Conservation (phyloP, 805 yeast genomes). For the Candida xyloterini region DNA sequence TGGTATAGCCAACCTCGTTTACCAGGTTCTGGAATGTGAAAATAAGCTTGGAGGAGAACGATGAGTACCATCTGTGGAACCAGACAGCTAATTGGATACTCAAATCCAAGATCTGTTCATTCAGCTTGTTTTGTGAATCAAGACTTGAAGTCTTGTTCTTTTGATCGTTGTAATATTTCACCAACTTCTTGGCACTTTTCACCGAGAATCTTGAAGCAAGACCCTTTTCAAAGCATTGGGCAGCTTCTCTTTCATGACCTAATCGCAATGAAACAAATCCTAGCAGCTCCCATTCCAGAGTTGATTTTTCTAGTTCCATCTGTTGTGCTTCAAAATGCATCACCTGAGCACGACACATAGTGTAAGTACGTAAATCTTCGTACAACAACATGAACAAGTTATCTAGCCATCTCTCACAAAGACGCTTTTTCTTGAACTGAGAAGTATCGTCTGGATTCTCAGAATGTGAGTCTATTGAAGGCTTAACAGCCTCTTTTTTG, state of each 20-base stretch:
- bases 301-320: slow-evolving; percentile 68
- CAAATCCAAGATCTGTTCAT: slow-evolving; percentile 61
- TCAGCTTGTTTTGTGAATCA: slow-evolving; percentile 39
- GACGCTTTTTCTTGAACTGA: slow-evolving; percentile 59
- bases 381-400: slow-evolving; percentile 64
- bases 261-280: slow-evolving; percentile 84
- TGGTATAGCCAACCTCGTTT: slow-evolving; percentile 73
- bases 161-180: slow-evolving; percentile 61
- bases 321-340: slow-evolving; percentile 88
- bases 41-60: slow-evolving; percentile 73
- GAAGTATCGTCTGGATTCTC: slow-evolving; percentile 7
- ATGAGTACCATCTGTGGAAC: slow-evolving; percentile 97
- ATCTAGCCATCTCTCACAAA: slow-evolving; percentile 75
- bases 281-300: slow-evolving; percentile 89
- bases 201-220: slow-evolving; percentile 75
- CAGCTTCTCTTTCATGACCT: slow-evolving; percentile 84
- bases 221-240: slow-evolving; percentile 75
- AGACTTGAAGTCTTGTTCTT: slow-evolving; percentile 30
- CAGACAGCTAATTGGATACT: slow-evolving; percentile 85
- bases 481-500: slow-evolving; percentile 33
- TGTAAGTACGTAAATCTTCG: slow-evolving; percentile 76
- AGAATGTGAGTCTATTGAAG: slow-evolving; percentile 14
- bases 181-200: slow-evolving; percentile 68
- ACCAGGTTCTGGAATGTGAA: slow-evolving; percentile 58
- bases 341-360: slow-evolving; percentile 90